A percentile compares a stretch with the other conserved stretches of the same genome.
phyloP scores from a whole-genome alignment of 2,329 filamentous ascomycete genomes.

The Phoma sp. region DNA sequence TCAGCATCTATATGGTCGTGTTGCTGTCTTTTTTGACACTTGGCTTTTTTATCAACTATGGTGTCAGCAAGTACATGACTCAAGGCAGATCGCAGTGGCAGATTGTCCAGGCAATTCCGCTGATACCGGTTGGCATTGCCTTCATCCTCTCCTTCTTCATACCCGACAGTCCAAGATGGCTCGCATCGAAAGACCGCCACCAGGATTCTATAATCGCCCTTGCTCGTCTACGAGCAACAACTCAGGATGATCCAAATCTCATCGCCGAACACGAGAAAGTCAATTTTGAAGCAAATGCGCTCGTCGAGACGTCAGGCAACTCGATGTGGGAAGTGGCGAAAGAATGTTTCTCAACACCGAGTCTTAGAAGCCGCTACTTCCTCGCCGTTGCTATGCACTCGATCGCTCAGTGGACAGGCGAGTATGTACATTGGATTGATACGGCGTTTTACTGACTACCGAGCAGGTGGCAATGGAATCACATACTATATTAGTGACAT shows the following conservation, averaged over 20 bases:
- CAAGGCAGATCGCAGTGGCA: not conserved
- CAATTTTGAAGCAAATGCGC: not conserved
- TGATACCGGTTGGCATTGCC: not conserved
- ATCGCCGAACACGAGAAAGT: not conserved
- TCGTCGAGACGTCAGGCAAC: not conserved
- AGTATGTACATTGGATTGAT: too few species aligned
- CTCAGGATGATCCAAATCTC: not conserved
- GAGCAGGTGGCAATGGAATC: not conserved
- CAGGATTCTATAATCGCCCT: not conserved
- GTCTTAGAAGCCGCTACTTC: not conserved
- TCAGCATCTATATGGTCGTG: conserved; percentile 3
- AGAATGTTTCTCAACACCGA: not conserved
- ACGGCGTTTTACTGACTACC: too few species aligned
- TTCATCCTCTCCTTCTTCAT: not conserved
- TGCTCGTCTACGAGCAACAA: not conserved
- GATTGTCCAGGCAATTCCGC: not conserved
- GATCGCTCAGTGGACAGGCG: not conserved
- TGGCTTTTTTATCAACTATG: conserved; percentile 1
- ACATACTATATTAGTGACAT: not conserved
- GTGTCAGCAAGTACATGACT: not conserved
- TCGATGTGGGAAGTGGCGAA: not conserved
- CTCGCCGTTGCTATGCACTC: not conserved
- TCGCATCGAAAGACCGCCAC: not conserved
- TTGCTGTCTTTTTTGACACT: not conserved
- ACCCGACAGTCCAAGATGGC: not conserved